Base-by-base conservation (phyloP, 2,329 filamentous ascomycete species). In the Bipolaris zeicola region DNA sequence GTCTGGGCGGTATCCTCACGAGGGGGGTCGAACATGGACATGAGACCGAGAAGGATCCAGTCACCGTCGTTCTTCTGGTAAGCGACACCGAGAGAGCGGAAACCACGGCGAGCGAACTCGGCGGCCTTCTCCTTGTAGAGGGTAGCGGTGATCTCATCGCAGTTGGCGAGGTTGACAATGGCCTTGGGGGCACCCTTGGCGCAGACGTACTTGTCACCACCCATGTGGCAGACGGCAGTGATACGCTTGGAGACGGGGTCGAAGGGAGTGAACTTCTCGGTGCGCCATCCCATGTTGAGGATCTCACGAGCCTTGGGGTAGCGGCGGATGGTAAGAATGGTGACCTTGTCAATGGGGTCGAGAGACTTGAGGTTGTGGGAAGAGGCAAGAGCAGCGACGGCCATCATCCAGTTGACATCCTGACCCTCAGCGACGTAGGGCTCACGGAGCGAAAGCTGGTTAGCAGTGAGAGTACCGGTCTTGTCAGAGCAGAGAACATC, bases 361-460 rank as follows among this genome's bases (percentile, higher is more conserved):
- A 91, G 84, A 60, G 88, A 89, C 80, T 89, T 89, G 79, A 90
- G 82, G 80, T 91, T 91, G 82, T 91, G 89, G 61, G 89, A 91
- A 50, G 88, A 91, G 55, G 89, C 89, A 53, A 91, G 84, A 59
- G 89, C 89, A 58, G 89, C 89, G 58, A 90, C 89, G 63, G 89
- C 88, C 89, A 91, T 91, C 88, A 91, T 91, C 88, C 88, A 91
- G 81, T 91, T 89, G 76, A 91, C 86, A 77, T 91, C 88, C 72
- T 90, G 85, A 68, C 89, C 89, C 76, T 91, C 89, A 59, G 87
- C 85, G 57, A 91, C 88, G 78, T 88, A 91, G 18, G 89, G 89
- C 73, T 91, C 89, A 74, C 89, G 88, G 71, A 91, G 89, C 70
- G 85, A 88, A 50, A 91, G 83, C 81, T 91, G 88, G 77, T 89